phyloP scores from a whole-genome alignment of 176 grass and related monocot species.

The Olyra latifolia region DNA sequence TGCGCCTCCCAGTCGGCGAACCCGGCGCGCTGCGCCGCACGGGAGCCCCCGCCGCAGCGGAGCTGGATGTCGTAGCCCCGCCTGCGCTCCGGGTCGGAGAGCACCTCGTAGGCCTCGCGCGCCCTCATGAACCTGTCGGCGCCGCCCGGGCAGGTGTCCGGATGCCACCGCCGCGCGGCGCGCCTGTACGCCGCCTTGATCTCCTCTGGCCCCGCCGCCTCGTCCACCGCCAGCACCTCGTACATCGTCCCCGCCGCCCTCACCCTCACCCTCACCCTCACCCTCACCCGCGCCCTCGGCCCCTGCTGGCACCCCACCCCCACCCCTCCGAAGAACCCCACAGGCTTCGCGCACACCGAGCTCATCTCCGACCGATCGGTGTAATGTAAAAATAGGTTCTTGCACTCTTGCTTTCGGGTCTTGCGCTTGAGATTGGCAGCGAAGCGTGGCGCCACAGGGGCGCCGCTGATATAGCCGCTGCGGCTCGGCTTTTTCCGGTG shows the following conservation, averaged over 20 bases:
- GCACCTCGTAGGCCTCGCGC: slow-evolving; percentile 83
- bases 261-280: background rate
- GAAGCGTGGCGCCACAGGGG: background rate
- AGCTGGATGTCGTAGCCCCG: slow-evolving; percentile 73
- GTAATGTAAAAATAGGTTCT: no score
- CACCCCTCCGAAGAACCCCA: slow-evolving; percentile 7
- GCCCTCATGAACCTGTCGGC: slow-evolving; percentile 66
- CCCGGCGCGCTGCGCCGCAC: background rate
- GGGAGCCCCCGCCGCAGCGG: slow-evolving; percentile 29
- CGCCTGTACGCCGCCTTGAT: slow-evolving; percentile 80
- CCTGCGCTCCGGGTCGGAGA: slow-evolving; percentile 65
- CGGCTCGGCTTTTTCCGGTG: background rate
- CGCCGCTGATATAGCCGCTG: slow-evolving; percentile 31
- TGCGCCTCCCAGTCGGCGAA: slow-evolving; percentile 60
- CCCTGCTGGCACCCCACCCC: slow-evolving; percentile 29
- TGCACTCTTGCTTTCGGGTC: no score
- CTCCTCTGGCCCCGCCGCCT: slow-evolving; percentile 53
- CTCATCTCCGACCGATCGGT: slow-evolving; percentile 23
- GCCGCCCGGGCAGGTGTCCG: slow-evolving; percentile 60
- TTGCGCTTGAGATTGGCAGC: background rate
- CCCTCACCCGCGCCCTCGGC: slow-evolving; percentile 14
- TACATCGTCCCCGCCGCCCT: slow-evolving; percentile 52
- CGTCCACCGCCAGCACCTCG: slow-evolving; percentile 65
- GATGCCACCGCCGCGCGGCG: slow-evolving; percentile 73
- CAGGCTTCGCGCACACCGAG: slow-evolving; percentile 41